A percentile compares a stretch with the other conserved stretches of the same genome.
phyloP scores from a whole-genome alignment of 2,329 filamentous ascomycete species.

The Aspergillus sp. region DNA sequence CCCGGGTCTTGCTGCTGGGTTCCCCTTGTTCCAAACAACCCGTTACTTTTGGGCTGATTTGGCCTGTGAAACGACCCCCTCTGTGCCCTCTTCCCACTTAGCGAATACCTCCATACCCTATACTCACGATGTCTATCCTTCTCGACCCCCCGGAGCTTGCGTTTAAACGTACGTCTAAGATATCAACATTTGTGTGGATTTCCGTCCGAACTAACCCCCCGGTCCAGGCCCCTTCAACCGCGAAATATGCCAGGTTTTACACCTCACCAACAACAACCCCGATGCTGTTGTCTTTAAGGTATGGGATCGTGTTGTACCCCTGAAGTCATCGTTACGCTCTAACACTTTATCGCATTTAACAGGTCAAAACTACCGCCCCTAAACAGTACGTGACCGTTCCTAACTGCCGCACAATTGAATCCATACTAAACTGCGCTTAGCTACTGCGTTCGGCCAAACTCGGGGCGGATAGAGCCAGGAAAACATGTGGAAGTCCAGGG shows the following conservation, averaged over 20 bases:
- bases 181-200: slow-evolving; percentile 13
- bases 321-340: slow-evolving; percentile 23
- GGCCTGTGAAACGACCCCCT: slow-evolving; percentile 10
- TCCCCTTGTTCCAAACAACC: background rate
- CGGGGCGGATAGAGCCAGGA: slow-evolving; percentile 88
- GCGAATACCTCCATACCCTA: slow-evolving; percentile 11
- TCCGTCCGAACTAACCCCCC: slow-evolving; percentile 24
- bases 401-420: slow-evolving; percentile 1
- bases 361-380: slow-evolving; percentile 99
- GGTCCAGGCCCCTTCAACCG: slow-evolving; percentile 60
- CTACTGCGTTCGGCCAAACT: slow-evolving; percentile 97
- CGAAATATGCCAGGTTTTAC: slow-evolving; percentile 63
- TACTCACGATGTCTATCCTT: slow-evolving; percentile 80
- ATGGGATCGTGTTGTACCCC: slow-evolving; percentile 23
- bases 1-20: background rate
- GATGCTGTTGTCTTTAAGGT: slow-evolving; percentile 66
- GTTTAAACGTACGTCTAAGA: slow-evolving; percentile 70
- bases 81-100: slow-evolving; percentile 17
- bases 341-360: slow-evolving; percentile 18
- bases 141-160: slow-evolving; percentile 88
- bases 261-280: slow-evolving; percentile 57
- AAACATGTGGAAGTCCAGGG: slow-evolving; percentile 90
- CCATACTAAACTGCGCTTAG: slow-evolving; percentile 49
- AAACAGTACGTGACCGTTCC: slow-evolving; percentile 74
- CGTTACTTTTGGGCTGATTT: slow-evolving; percentile 1